These are phyloP conservation scores for Starmerella riodocensis DNA, from an alignment of 805 yeast species.

Conservation along the genomic window DNA sequence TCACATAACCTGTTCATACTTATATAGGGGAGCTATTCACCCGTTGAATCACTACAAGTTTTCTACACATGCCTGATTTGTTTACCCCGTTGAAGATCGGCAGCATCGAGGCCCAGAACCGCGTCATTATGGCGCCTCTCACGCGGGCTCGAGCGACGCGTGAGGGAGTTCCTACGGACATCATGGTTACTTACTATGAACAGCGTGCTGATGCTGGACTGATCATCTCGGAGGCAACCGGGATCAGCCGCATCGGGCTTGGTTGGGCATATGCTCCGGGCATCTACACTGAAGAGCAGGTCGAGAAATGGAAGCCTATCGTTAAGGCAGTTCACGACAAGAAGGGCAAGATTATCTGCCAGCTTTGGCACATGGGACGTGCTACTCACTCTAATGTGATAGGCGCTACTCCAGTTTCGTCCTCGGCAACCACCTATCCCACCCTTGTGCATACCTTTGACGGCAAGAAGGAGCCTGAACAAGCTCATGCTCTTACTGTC, in stretches of 20 bases:
- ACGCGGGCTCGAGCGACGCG: slow-evolving; percentile 33
- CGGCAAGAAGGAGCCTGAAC: slow-evolving; percentile 14
- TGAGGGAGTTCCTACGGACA: slow-evolving; percentile 34
- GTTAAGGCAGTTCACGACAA: slow-evolving; percentile 23
- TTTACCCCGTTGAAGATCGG: slow-evolving; percentile 32
- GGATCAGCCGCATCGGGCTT: slow-evolving; percentile 33
- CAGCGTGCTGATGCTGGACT: slow-evolving; percentile 39
- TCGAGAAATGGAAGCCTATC: slow-evolving; percentile 28
- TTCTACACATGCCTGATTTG: slow-evolving; percentile 17
- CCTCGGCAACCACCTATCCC: slow-evolving; percentile 9
- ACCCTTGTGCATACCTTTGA: slow-evolving; percentile 10
- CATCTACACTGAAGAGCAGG: slow-evolving; percentile 24
- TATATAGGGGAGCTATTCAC: no score
- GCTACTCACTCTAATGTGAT: slow-evolving; percentile 15
- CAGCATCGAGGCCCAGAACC: slow-evolving; percentile 23
- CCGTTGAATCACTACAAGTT: no score
- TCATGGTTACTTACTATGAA: slow-evolving; percentile 38
- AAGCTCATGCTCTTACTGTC: slow-evolving; percentile 30
- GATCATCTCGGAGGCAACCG: slow-evolving; percentile 46
- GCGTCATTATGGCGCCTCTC: slow-evolving; percentile 39
- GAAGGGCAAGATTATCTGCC: slow-evolving; percentile 18
- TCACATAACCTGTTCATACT: no score
- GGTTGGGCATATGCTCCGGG: slow-evolving; percentile 28
- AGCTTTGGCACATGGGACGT: slow-evolving; percentile 20
- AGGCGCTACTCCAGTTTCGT: slow-evolving; percentile 11